phyloP scores from a whole-genome alignment of 495 filamentous ascomycete genomes.

The Xylaria castorea region DNA sequence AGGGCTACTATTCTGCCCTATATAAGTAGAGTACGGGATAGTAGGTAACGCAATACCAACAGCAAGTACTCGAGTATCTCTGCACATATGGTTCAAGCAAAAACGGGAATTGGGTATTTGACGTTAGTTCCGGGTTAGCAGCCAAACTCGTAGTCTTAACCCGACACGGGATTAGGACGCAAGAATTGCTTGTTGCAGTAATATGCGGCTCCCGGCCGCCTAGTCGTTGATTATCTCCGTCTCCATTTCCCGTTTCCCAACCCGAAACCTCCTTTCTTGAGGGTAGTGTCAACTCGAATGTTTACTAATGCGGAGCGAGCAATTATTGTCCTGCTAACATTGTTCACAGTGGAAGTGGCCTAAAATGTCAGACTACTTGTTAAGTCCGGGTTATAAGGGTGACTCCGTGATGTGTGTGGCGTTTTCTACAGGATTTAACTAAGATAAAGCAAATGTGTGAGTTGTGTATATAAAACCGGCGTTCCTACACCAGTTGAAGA shows the following conservation, averaged over 20 bases:
- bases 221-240: not conserved
- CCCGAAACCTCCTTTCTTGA: not conserved
- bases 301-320: not conserved
- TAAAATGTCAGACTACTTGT: not conserved
- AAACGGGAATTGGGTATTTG: not conserved
- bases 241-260: not conserved
- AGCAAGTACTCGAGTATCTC: not conserved
- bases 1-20: not conserved
- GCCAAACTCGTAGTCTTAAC: not conserved
- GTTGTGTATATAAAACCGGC: not conserved
- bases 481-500: not conserved
- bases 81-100: not conserved
- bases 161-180: not conserved
- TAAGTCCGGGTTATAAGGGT: not conserved
- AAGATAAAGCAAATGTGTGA: too few species aligned
- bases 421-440: not conserved
- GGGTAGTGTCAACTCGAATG: not conserved
- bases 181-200: not conserved
- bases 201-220: not conserved
- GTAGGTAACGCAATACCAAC: not conserved
- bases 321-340: not conserved
- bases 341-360: not conserved
- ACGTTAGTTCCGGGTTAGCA: constrained; percentile 1
- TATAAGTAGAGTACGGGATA: not conserved
- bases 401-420: not conserved